phyloP scores from a whole-genome alignment of 306 rosid species.

The Cicer cuneatum region DNA sequence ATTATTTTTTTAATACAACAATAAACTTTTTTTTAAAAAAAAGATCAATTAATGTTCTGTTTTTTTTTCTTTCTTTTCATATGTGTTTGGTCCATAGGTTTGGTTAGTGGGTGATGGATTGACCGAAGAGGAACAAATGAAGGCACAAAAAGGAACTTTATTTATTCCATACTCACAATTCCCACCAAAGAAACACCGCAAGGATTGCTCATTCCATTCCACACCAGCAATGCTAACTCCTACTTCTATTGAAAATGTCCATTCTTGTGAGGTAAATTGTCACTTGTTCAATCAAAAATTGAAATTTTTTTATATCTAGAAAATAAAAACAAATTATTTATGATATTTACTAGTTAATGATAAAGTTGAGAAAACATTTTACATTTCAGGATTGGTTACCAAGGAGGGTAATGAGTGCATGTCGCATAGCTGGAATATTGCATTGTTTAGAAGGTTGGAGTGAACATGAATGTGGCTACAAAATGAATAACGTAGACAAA shows the following conservation, averaged over 20 bases:
- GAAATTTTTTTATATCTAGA: too few species aligned
- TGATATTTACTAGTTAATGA: not conserved
- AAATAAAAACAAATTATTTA: too few species aligned
- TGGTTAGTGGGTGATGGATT: conserved; percentile 86
- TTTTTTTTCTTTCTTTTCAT: not conserved
- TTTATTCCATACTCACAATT: conserved; percentile 82
- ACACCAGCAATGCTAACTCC: conserved; percentile 77
- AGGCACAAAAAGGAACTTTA: conserved; percentile 73
- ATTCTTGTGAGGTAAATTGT: conserved; percentile 89
- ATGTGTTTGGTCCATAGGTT: conserved; percentile 25
- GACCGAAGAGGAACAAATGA: conserved; percentile 58
- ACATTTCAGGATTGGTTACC: conserved; percentile 64
- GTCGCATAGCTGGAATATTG: conserved; percentile 73
- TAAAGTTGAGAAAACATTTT: not conserved
- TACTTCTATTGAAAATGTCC: conserved; percentile 55
- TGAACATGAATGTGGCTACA: conserved; percentile 66
- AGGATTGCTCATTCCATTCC: conserved; percentile 68
- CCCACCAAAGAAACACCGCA: conserved; percentile 66
- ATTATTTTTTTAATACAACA: not conserved
- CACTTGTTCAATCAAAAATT: too few species aligned
- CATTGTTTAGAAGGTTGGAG: conserved; percentile 74
- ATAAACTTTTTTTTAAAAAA: not conserved
- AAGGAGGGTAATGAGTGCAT: conserved; percentile 87
- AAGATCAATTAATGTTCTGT: not conserved
- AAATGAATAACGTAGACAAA: conserved; percentile 52